phyloP scores from a whole-genome alignment of 2,329 filamentous ascomycete species.

The Didymella pomorum region DNA sequence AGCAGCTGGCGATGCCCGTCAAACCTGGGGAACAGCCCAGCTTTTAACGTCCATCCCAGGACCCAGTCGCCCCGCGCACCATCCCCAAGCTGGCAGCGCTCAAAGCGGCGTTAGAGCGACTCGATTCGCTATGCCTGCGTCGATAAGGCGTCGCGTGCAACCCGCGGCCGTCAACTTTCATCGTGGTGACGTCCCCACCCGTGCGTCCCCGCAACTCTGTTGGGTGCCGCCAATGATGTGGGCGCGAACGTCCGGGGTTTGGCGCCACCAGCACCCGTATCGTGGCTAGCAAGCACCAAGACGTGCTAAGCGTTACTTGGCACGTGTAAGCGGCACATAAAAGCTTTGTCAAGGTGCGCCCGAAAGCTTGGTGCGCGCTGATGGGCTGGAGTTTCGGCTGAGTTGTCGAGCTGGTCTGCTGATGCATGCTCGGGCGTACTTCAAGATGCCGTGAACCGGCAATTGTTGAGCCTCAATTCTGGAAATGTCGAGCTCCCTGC shows the following conservation, averaged over 20 bases:
- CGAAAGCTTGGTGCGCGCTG: slow-evolving; percentile 27
- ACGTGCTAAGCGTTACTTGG: slow-evolving; percentile 30
- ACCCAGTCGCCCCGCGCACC: background rate
- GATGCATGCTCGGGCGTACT: background rate
- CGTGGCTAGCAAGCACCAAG: slow-evolving; percentile 15
- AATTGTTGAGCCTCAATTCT: slow-evolving; percentile 1
- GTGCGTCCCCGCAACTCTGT: slow-evolving; percentile 9
- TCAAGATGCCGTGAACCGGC: background rate
- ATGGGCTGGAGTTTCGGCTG: slow-evolving; percentile 2
- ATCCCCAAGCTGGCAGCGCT: slow-evolving; percentile 4
- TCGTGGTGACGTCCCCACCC: slow-evolving; percentile 26
- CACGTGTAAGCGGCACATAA: slow-evolving; percentile 9
- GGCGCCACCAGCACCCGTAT: background rate
- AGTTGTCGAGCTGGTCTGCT: background rate
- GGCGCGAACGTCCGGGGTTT: slow-evolving; percentile 6
- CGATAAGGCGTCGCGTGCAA: slow-evolving; percentile 12
- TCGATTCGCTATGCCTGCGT: background rate
- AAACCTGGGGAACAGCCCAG: slow-evolving; percentile 9
- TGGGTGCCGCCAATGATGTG: slow-evolving; percentile 7
- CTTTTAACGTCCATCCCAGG: slow-evolving; percentile 9
- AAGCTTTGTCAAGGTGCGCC: slow-evolving; percentile 30
- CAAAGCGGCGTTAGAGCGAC: background rate
- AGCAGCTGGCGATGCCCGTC: slow-evolving; percentile 1
- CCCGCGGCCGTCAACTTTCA: slow-evolving; percentile 15
- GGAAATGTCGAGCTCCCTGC: background rate